phyloP scores from a whole-genome alignment of 108 stramenopile genomes.

The Conticribra weissflogii region DNA sequence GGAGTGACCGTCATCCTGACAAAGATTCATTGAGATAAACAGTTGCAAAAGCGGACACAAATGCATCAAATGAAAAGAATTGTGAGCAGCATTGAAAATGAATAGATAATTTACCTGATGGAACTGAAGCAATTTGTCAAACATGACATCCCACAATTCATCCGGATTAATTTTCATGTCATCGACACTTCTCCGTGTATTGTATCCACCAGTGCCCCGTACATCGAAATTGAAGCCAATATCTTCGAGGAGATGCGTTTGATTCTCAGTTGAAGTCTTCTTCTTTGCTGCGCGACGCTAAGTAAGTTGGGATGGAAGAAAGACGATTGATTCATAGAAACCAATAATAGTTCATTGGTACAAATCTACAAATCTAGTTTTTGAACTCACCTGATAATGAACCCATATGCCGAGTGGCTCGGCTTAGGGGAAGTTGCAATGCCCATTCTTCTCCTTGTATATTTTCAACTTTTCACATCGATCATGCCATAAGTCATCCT shows the following conservation, averaged over 20 bases:
- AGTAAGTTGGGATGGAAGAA: too few relatives aligned
- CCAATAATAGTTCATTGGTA: too few relatives aligned
- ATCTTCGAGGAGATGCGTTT: not conserved
- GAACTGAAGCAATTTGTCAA: too few relatives aligned
- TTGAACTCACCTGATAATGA: not conserved
- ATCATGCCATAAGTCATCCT: not conserved
- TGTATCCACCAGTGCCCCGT: not conserved
- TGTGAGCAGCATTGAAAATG: too few relatives aligned
- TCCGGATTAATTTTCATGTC: not conserved
- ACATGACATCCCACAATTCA: too few relatives aligned
- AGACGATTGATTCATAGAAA: too few relatives aligned
- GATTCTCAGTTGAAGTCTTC: not conserved
- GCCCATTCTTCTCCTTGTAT: not conserved
- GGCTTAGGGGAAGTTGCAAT: not conserved
- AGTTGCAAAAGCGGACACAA: too few relatives aligned
- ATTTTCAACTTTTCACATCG: not conserved
- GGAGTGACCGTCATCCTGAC: not conserved
- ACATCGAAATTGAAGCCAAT: not conserved
- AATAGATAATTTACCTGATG: too few relatives aligned
- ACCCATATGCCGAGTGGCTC: not conserved
- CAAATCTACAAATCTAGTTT: too few relatives aligned
- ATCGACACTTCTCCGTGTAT: not conserved
- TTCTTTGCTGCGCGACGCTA: too few relatives aligned
- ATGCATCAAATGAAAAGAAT: too few relatives aligned
- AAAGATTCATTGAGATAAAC: not conserved